These are phyloP conservation scores for Eucalyptus microcorys DNA, from an alignment of 345 rosid genomes.

Conservation along the genomic window DNA sequence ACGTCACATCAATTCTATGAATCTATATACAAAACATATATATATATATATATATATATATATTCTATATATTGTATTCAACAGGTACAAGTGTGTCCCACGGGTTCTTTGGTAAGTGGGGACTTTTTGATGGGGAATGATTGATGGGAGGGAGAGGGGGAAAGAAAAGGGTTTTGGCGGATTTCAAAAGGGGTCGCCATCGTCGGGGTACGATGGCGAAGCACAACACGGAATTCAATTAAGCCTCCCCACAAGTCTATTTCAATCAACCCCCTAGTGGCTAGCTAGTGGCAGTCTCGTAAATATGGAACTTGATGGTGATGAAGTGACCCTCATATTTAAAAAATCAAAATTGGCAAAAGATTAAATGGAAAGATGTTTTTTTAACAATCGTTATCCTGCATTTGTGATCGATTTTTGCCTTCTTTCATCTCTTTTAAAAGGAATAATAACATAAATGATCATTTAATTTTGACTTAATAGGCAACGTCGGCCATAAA, in stretches of 20 bases:
- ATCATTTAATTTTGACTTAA: too few species aligned
- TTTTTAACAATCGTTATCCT: neutral
- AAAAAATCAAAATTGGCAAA: neutral
- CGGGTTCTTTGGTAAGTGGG: neutral
- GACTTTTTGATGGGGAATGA: neutral
- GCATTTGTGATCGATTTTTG: neutral
- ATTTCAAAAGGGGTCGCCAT: neutral
- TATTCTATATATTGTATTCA: neutral
- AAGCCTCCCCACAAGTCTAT: neutral
- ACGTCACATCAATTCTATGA: neutral
- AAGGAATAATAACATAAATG: too few species aligned
- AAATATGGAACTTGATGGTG: neutral
- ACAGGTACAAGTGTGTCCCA: neutral
- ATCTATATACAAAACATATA: neutral
- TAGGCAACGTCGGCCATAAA: too few species aligned
- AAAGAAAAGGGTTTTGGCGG: neutral
- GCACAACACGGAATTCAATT: neutral
- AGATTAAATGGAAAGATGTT: neutral
- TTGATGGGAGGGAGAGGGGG: neutral
- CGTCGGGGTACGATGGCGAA: neutral
- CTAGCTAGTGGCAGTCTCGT: neutral
- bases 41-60: neutral
- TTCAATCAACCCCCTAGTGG: neutral
- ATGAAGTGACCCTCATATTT: neutral
- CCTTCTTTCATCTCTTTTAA: neutral